phyloP scores from a whole-genome alignment of 805 yeast genomes.

The Myxozyma geophila region DNA sequence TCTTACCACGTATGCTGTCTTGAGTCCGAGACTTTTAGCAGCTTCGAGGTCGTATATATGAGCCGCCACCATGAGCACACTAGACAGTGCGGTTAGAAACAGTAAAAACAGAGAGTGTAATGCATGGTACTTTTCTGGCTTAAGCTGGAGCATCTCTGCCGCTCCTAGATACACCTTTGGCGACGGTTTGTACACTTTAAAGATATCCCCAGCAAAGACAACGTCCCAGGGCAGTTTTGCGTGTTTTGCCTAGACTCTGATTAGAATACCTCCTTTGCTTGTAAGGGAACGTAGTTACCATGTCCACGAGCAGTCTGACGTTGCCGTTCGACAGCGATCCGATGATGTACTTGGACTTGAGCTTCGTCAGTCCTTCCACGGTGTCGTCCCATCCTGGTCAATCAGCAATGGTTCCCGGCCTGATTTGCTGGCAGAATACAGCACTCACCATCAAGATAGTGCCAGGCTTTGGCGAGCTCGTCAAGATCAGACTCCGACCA shows the following conservation, averaged over 20 bases:
- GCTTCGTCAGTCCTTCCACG: conserved; percentile 26
- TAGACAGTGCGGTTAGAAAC: background rate
- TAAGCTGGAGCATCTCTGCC: conserved; percentile 21
- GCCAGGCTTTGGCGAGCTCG: conserved; percentile 31
- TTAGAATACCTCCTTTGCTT: background rate
- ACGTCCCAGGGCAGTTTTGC: conserved; percentile 35
- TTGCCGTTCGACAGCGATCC: conserved; percentile 34
- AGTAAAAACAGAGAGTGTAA: background rate
- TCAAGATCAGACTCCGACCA: conserved; percentile 26
- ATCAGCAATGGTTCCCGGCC: background rate
- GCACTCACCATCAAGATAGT: conserved; percentile 26
- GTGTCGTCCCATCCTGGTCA: conserved; percentile 32
- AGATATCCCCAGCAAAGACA: conserved; percentile 31
- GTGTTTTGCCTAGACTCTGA: conserved; percentile 28
- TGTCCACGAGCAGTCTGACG: conserved; percentile 29
- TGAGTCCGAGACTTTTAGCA: conserved; percentile 23
- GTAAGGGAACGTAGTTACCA: conserved; percentile 17
- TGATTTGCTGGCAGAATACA: background rate
- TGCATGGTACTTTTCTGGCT: conserved; percentile 29
- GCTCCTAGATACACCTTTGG: conserved; percentile 32
- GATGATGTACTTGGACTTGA: conserved; percentile 30
- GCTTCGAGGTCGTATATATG: conserved; percentile 34
- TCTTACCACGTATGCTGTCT: conserved; percentile 30
- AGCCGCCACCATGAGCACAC: conserved; percentile 35
- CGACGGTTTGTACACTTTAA: conserved; percentile 34